Evolutionary conservation across 2,329 filamentous ascomycete genomes (phyloP), one percentile per base, ranked within the genome.

Genomic region (Calonectria montana): DNA sequence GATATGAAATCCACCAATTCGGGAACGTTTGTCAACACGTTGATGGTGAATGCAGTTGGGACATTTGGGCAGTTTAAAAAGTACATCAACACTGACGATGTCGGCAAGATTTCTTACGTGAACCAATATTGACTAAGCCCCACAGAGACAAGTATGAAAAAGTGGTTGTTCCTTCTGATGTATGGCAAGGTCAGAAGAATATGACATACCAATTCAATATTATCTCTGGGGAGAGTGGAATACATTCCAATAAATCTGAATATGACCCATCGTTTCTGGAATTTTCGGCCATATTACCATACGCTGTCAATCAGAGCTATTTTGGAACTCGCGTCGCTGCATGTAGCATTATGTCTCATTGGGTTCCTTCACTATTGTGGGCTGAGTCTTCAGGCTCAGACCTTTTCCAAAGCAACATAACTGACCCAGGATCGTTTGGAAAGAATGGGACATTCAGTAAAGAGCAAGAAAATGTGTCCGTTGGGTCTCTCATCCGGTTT

Each of bases 261-360:
- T 21, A 47, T 18, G 45, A 23, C 9, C 10, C 37, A 43, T 69
- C 67, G 3, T 47, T 53, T 2, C 18, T 69, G 21, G 12, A 37
- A 7, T 69, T 69, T 25, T 45, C 12, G 2, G 67, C 67, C 4
- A 15, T 21, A 7, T 23, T 65, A 21, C 67, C 67, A n/a, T 69
- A 69, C 18, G 5, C n/a, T 3, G 18, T 31, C 3, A 47, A 57
- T 15, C 29, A 29, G 16, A 27, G 13, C 7, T 7, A n/a, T 15
- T 8, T 43, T 2, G 67, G 67, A 27, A 18, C 47, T 21, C 61
- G 48, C 25, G 39, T 69, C 8, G 35, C 53, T 3, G 39, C 47
- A 13, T 69, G 67, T 23, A 69, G 67, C 29, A 47, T 59, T 27
- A 69, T 69, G 39, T 21, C 67, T 4, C 67, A 69, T 37, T 69